A percentile compares a stretch with the other conserved stretches of the same genome.
Evolutionary conservation across 345 rosid species (phyloP).

Genomic region (Melaleuca quinquenervia): DNA sequence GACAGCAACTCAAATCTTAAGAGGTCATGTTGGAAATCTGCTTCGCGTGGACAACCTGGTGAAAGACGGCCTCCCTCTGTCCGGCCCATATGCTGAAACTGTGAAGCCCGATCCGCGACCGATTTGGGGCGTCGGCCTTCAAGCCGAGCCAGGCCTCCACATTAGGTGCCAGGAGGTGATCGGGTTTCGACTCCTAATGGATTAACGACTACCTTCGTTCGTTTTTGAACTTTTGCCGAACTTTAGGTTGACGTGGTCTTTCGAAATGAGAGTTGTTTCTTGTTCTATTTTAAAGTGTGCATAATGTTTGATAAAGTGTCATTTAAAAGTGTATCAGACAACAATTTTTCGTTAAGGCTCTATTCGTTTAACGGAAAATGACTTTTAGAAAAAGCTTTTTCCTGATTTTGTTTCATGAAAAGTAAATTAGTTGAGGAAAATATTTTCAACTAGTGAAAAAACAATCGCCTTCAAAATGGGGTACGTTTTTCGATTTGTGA

Average conservation of each 20-base stretch:
- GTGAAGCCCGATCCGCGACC: not conserved
- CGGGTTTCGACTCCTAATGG: not conserved
- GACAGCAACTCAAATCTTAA: not conserved
- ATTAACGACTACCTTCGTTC: rapidly evolving
- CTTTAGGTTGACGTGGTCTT: not conserved
- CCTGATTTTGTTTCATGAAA: too few species aligned
- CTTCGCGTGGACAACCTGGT: not conserved
- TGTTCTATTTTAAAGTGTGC: not conserved
- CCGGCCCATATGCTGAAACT: not conserved
- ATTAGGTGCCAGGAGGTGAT: not conserved
- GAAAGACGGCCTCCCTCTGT: not conserved
- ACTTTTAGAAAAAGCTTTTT: too few species aligned
- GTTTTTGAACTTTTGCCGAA: not conserved
- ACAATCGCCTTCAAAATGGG: too few species aligned
- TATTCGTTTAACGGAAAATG: too few species aligned
- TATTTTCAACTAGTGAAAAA: too few species aligned
- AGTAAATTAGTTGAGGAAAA: too few species aligned
- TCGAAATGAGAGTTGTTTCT: not conserved
- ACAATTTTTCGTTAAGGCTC: not conserved
- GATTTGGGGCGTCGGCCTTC: not conserved
- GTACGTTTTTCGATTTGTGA: too few species aligned
- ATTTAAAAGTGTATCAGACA: not conserved
- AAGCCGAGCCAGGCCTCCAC: not conserved
- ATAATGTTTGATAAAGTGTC: not conserved
- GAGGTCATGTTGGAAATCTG: not conserved